Evolutionary conservation across 2,329 filamentous ascomycete genomes (phyloP).

Genomic region (Huntiella bhutanensis): DNA sequence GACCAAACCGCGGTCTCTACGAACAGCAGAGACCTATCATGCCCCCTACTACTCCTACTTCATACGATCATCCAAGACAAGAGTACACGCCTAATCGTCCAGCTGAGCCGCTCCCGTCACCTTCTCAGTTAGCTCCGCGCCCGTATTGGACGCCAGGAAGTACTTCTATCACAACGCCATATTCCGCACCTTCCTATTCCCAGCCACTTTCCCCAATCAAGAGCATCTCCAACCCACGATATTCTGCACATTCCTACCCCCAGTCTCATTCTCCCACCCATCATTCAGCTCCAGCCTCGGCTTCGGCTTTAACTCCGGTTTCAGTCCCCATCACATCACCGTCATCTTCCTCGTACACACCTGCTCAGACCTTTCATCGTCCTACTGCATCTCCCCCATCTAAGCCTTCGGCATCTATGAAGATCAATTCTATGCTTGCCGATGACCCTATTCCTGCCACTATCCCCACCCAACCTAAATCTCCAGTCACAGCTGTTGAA

Average conservation of each 20-base stretch:
- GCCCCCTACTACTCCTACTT: too few relatives aligned
- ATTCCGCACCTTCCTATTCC: too few relatives aligned
- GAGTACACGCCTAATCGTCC: too few relatives aligned
- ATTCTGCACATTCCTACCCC: not conserved
- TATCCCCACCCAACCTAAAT: not conserved
- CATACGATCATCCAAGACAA: too few relatives aligned
- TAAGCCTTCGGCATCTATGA: conserved; percentile 6
- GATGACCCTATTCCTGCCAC: not conserved
- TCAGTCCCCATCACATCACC: not conserved
- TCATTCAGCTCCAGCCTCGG: not conserved
- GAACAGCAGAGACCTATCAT: too few relatives aligned
- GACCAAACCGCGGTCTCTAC: too few relatives aligned
- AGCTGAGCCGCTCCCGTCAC: too few relatives aligned
- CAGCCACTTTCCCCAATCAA: not conserved
- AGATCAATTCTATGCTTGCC: conserved; percentile 14
- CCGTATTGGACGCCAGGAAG: too few relatives aligned
- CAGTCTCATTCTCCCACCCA: not conserved
- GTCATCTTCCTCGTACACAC: not conserved
- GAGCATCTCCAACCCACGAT: not conserved
- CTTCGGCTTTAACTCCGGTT: not conserved
- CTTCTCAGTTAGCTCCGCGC: too few relatives aligned
- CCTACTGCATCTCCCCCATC: not conserved
- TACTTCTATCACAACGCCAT: too few relatives aligned
- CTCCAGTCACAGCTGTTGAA: not conserved
- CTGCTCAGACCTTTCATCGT: conserved; percentile 2